phyloP scores from a whole-genome alignment of 2,329 filamentous ascomycete genomes.

The Paracoccidioides lutzii region DNA sequence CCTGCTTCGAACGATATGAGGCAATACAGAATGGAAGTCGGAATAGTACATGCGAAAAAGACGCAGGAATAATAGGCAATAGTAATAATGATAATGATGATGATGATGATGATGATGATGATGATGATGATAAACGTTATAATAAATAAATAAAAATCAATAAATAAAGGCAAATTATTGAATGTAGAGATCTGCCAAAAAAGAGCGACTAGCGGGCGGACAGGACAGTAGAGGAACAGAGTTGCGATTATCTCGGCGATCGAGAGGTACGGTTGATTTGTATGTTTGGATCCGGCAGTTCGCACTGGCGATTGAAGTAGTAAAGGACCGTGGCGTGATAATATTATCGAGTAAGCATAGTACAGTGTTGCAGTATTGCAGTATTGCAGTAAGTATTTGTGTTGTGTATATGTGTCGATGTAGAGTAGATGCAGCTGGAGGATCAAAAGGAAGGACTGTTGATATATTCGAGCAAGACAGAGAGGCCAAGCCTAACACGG shows the following conservation, averaged over 20 bases:
- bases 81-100: neutral
- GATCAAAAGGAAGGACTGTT: constrained; percentile 25
- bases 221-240: neutral
- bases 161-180: neutral
- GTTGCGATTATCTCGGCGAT: constrained; percentile 3
- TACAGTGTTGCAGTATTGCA: neutral
- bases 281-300: neutral
- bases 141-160: neutral
- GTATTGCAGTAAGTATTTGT: neutral
- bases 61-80: neutral
- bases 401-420: neutral
- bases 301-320: neutral
- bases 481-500: constrained; percentile 19
- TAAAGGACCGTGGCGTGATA: neutral
- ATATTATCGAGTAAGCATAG: constrained; percentile 1
- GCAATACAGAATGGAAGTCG: neutral
- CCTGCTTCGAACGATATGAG: neutral
- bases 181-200: neutral
- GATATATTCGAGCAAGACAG: constrained; percentile 19
- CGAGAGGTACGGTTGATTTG: neutral
- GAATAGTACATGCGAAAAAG: constrained; percentile 2
- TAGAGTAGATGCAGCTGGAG: constrained; percentile 7
- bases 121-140: neutral
- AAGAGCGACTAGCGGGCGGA: constrained; percentile 1
- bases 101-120: neutral